These are phyloP conservation scores for Apiospora marii DNA, from an alignment of 2,329 filamentous ascomycete species.

Conservation along the genomic window DNA sequence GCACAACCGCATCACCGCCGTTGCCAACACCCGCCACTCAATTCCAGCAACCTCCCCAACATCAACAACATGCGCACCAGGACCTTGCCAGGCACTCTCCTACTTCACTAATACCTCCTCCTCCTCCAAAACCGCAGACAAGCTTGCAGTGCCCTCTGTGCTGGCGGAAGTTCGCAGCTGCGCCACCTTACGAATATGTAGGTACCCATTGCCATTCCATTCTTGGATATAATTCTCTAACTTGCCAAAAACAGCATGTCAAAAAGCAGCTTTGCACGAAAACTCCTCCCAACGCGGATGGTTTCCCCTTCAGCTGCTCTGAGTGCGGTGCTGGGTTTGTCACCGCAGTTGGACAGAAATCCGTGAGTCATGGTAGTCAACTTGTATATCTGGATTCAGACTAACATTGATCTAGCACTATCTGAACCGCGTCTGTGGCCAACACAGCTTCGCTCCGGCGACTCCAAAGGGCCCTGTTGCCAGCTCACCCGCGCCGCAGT, in stretches of 20 bases:
- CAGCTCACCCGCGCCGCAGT: constrained; percentile 24
- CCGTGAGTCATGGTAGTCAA: constrained; percentile 41
- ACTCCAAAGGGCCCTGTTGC: constrained; percentile 31
- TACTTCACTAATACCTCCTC: not conserved
- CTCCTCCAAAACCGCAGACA: constrained; percentile 17
- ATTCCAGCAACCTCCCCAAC: not conserved
- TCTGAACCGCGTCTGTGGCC: constrained; percentile 55
- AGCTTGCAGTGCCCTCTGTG: constrained; percentile 40
- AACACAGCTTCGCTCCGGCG: constrained; percentile 40
- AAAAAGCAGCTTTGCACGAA: constrained; percentile 45
- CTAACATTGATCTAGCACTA: constrained; percentile 43
- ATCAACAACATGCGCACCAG: not conserved
- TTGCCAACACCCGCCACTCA: constrained; percentile 21
- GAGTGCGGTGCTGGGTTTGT: constrained; percentile 56
- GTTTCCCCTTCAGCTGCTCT: constrained; percentile 50
- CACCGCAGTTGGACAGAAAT: constrained; percentile 50
- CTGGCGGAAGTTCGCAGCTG: constrained; percentile 39
- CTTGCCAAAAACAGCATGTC: constrained; percentile 47
- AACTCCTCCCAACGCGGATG: constrained; percentile 32
- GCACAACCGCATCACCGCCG: constrained; percentile 5
- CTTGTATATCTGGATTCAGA: too few species aligned
- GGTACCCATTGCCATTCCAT: constrained; percentile 12
- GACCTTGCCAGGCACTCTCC: not conserved
- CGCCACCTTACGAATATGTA: constrained; percentile 41
- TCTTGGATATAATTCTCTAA: constrained; percentile 23